These are phyloP conservation scores for Strobilomyces echinocephalus DNA, from an alignment of 768 basidiomycete genomes.

Conservation along the genomic window DNA sequence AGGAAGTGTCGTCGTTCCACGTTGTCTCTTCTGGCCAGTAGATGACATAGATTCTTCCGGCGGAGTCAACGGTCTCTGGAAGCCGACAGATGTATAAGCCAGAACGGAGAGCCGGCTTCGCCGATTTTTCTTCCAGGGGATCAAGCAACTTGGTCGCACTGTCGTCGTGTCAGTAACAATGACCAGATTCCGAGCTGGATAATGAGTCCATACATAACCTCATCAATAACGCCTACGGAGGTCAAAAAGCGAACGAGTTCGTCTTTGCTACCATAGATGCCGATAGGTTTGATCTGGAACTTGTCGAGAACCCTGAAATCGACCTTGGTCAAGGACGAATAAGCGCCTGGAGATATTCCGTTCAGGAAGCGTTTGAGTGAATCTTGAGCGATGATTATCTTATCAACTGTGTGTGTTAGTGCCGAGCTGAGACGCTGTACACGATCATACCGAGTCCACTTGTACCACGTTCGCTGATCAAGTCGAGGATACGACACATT, in stretches of 20 bases:
- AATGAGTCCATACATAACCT: slow-evolving; percentile 36
- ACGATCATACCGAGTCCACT: slow-evolving; percentile 51
- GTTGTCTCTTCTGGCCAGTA: slow-evolving; percentile 63
- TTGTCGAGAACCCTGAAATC: slow-evolving; percentile 52
- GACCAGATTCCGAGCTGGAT: neutral
- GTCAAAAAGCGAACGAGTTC: slow-evolving; percentile 47
- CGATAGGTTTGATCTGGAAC: slow-evolving; percentile 42
- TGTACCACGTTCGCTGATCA: slow-evolving; percentile 47
- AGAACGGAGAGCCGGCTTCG: slow-evolving; percentile 36
- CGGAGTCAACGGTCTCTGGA: neutral
- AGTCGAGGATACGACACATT: slow-evolving; percentile 50
- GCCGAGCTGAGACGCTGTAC: neutral
- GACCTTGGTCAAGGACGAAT: slow-evolving; percentile 51
- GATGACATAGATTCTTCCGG: slow-evolving; percentile 38
- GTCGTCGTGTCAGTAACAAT: neutral
- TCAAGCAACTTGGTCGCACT: slow-evolving; percentile 13
- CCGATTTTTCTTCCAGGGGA: neutral
- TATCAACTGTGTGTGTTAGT: slow-evolving; percentile 44
- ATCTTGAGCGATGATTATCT: slow-evolving; percentile 55
- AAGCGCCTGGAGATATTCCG: slow-evolving; percentile 45
- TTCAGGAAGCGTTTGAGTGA: slow-evolving; percentile 48
- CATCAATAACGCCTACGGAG: slow-evolving; percentile 35
- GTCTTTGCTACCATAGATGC: slow-evolving; percentile 52
- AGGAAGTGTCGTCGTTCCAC: slow-evolving; percentile 48
- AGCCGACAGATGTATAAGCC: slow-evolving; percentile 45